A percentile compares a stretch with the other conserved stretches of the same genome.
phyloP scores from a whole-genome alignment of 139 green algal genomes.

The Pleodorina starrii region DNA sequence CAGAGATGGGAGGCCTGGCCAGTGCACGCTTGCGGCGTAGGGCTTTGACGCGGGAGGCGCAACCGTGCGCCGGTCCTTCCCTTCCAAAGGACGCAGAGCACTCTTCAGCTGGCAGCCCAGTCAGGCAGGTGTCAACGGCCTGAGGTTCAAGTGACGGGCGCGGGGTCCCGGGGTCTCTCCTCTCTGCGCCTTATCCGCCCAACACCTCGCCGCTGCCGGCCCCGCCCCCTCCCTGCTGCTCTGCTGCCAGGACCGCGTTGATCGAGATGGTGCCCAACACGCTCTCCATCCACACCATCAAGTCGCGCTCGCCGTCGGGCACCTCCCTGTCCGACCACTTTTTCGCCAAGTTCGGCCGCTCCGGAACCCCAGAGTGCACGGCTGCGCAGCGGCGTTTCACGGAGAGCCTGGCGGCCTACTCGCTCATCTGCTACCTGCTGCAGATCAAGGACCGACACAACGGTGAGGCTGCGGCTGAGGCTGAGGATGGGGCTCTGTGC shows the following conservation, averaged over 20 bases:
- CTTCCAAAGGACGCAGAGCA: too few species aligned
- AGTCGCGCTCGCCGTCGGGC: conserved; percentile 71
- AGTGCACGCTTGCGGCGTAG: too few species aligned
- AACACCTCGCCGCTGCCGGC: too few species aligned
- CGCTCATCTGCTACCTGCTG: conserved; percentile 91
- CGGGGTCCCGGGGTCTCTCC: too few species aligned
- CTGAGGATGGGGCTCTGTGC: too few species aligned
- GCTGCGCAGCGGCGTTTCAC: conserved; percentile 92
- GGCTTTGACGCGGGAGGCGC: too few species aligned
- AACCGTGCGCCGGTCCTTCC: too few species aligned
- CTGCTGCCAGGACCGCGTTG: conserved; percentile 83
- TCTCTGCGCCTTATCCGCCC: too few species aligned
- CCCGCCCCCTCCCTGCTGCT: not conserved
- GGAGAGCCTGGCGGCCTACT: conserved; percentile 90
- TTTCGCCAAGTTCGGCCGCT: conserved; percentile 73
- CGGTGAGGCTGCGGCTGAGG: conserved; percentile 74
- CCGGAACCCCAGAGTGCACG: conserved; percentile 70
- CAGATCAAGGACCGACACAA: conserved; percentile 97
- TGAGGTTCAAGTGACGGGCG: too few species aligned
- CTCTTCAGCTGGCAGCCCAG: too few species aligned
- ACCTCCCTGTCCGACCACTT: conserved; percentile 88
- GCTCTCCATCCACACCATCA: conserved; percentile 95
- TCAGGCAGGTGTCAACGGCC: too few species aligned
- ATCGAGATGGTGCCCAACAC: conserved; percentile 97
- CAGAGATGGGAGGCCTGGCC: too few species aligned